Base-by-base conservation (phyloP, 192 early-diverging fungal species). In the Pilaira anomala region DNA sequence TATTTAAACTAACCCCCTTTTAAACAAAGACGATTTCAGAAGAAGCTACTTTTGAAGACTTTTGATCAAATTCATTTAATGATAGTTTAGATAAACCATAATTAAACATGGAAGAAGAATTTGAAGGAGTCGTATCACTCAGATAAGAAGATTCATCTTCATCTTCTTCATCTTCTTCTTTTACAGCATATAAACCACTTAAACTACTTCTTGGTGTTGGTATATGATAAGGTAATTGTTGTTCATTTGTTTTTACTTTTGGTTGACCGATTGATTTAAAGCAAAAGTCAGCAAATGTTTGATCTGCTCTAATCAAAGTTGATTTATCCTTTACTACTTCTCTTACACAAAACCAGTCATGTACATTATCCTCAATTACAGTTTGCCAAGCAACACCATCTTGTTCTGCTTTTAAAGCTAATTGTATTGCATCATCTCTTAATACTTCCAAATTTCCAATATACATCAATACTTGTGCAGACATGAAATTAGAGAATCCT, bases 261-360 rank as follows among this genome's bases (percentile, higher is more conserved):
- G 36, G 53, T 19, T 62, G 36, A 18, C 51, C 30, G 24, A 72
- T 29, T 8, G 59, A 28, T 16, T 56, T 25, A 36, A 48, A 65
- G 21, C 65, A 53, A 33, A 73, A 73, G 21, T 73, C 61, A 2
- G 61, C 74, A 61, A 70, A 68, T 19, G 46, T 51, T 7, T 59
- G 21, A 61, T 76, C 74, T 22, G 68, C 68, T 30, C 65, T 57
- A 30, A 64, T 60, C 9, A 71, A 14, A 11, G 67, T 64, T 14
- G 39, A 55, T 46, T 71, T 62, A 50, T 76, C 74, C 55, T 67
- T 67, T 11, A 76, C 68, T 2, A 71, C 68, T 60, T 76, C 74
- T 54, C 74, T 52, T 8, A 76, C 68, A 65, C 68, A 71, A 50
- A 76, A 76, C 74, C 74, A 76, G 59, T 76, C 74, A 33, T 76